Conservation (phyloP, 2,329 filamentous ascomycete species). For the Fusarium xylarioides region DNA sequence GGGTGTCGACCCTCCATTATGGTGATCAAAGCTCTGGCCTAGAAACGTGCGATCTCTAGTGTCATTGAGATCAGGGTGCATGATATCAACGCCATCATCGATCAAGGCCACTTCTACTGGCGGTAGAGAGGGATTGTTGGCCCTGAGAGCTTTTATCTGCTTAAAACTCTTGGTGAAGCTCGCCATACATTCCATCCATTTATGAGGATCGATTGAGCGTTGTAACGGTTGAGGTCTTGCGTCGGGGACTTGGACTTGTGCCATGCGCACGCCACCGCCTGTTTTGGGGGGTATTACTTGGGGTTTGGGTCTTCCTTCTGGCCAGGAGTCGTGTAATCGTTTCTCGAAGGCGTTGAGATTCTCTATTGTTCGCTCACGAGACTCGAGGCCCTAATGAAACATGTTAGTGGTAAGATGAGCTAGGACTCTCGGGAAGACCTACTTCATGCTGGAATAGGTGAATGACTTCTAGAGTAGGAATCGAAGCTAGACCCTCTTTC, state of each 20-base stretch:
- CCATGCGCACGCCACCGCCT: neutral
- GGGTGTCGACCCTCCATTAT: neutral
- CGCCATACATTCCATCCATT: neutral
- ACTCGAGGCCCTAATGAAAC: neutral
- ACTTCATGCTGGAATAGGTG: constrained; percentile 4
- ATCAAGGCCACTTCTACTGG: neutral
- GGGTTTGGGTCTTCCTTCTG: neutral
- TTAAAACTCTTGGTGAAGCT: neutral
- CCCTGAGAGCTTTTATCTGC: neutral
- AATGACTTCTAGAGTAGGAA: neutral
- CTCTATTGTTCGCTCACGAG: neutral
- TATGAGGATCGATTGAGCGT: neutral
- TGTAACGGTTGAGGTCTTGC: neutral
- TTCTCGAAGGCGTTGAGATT: neutral
- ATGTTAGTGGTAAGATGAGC: neutral
- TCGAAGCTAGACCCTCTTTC: neutral
- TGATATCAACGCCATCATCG: neutral
- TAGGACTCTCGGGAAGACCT: neutral
- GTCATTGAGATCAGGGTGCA: neutral
- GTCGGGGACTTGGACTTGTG: neutral
- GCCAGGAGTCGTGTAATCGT: neutral
- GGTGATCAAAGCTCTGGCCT: neutral
- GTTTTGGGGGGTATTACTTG: neutral
- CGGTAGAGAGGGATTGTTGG: neutral
- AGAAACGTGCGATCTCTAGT: neutral